These are phyloP conservation scores for Xylariomycetidae sp. DNA, from an alignment of 2,329 filamentous ascomycete species.

Conservation along the genomic window DNA sequence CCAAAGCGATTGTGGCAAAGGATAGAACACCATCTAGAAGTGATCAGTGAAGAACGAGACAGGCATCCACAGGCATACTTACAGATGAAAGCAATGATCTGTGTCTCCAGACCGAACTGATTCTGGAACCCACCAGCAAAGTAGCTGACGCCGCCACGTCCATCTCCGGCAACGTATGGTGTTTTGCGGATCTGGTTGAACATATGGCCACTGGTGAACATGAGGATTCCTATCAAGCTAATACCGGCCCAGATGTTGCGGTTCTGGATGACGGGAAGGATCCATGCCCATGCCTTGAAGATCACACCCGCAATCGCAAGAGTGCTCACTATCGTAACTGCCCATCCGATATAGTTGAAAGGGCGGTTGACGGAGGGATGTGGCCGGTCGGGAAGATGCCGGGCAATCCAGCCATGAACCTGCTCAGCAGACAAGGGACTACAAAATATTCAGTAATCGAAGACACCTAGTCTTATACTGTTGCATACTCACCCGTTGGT, in stretches of 20 bases:
- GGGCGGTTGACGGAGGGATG: slow-evolving; percentile 77
- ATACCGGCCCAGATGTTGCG: slow-evolving; percentile 91
- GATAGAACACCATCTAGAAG: slow-evolving; percentile 62
- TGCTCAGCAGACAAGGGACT: slow-evolving; percentile 73
- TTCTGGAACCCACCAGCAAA: slow-evolving; percentile 90
- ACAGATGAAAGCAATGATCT: slow-evolving; percentile 93
- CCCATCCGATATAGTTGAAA: slow-evolving; percentile 78
- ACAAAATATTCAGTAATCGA: slow-evolving; percentile 12
- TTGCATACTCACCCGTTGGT: slow-evolving; percentile 59
- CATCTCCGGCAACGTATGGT: slow-evolving; percentile 84
- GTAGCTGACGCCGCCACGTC: slow-evolving; percentile 80
- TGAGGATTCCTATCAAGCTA: slow-evolving; percentile 80
- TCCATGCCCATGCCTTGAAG: slow-evolving; percentile 69
- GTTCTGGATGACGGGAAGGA: slow-evolving; percentile 79
- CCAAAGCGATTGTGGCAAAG: slow-evolving; percentile 86
- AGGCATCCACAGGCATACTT: slow-evolving; percentile 35
- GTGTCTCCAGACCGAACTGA: slow-evolving; percentile 90
- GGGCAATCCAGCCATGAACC: slow-evolving; percentile 72
- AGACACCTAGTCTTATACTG: slow-evolving; percentile 1
- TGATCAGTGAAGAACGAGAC: slow-evolving; percentile 16
- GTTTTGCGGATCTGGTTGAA: slow-evolving; percentile 98
- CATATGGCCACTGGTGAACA: slow-evolving; percentile 98
- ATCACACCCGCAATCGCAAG: slow-evolving; percentile 66
- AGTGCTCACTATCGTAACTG: slow-evolving; percentile 61
- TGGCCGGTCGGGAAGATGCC: slow-evolving; percentile 72